Percentiles rank a stretch among this genome's conserved stretches.
These are phyloP conservation scores for Penicillium sp. DNA, from an alignment of 2,329 filamentous ascomycete genomes.

Conservation along the genomic window DNA sequence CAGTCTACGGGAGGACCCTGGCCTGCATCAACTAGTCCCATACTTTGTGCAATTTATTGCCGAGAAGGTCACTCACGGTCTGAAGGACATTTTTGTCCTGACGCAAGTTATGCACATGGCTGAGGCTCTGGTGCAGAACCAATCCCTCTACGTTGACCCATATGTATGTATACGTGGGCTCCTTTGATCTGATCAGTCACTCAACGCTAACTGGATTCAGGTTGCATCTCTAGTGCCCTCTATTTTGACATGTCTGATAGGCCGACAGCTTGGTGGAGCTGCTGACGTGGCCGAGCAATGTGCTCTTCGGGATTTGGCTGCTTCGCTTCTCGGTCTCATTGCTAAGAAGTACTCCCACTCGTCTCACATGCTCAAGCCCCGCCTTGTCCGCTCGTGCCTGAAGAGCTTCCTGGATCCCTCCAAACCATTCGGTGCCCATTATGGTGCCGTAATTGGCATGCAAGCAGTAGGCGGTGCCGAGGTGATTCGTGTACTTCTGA, in stretches of 20 bases:
- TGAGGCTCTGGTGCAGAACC: constrained; percentile 79
- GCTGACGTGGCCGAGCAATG: constrained; percentile 63
- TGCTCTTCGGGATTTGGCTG: constrained; percentile 78
- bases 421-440: constrained; percentile 80
- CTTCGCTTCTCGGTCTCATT: constrained; percentile 76
- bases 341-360: constrained; percentile 76
- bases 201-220: constrained; percentile 32
- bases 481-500: constrained; percentile 61
- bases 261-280: constrained; percentile 69
- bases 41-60: constrained; percentile 97
- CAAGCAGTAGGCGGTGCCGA: constrained; percentile 71
- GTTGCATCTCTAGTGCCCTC: constrained; percentile 73
- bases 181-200: background rate
- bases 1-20: constrained; percentile 83
- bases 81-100: constrained; percentile 86
- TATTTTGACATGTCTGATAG: constrained; percentile 86
- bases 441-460: constrained; percentile 81
- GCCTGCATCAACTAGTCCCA: constrained; percentile 89
- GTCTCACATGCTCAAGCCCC: constrained; percentile 79
- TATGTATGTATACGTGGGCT: constrained; percentile 49
- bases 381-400: constrained; percentile 87
- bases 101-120: constrained; percentile 91
- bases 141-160: constrained; percentile 71
- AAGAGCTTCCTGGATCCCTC: constrained; percentile 88
- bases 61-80: constrained; percentile 90